phyloP scores from a whole-genome alignment of 352 stramenopile genomes.

The Pythium oligandrum region DNA sequence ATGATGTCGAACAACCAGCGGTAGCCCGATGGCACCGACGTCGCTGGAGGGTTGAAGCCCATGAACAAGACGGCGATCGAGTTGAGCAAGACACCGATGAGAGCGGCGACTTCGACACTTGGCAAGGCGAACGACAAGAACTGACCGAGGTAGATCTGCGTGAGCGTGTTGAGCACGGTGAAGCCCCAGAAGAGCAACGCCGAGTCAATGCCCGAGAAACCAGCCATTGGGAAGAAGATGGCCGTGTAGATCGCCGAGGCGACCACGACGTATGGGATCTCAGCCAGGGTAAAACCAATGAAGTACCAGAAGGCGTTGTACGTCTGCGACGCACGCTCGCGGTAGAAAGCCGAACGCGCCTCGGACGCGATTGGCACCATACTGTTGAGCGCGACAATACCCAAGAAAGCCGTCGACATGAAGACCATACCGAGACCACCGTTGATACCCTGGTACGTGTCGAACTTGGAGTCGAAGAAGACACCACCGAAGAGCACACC shows the following conservation, averaged over 20 bases:
- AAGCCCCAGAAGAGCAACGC: slow-evolving; percentile 16
- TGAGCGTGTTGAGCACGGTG: slow-evolving; percentile 9
- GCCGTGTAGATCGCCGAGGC: slow-evolving; percentile 16
- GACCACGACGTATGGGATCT: slow-evolving; percentile 32
- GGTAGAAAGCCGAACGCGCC: slow-evolving; percentile 84
- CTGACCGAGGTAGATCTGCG: slow-evolving; percentile 19
- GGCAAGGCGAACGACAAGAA: slow-evolving; percentile 16
- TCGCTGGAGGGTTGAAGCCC: slow-evolving; percentile 30
- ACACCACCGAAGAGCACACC: slow-evolving; percentile 62
- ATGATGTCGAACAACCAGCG: slow-evolving; percentile 24
- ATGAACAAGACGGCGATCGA: slow-evolving; percentile 38
- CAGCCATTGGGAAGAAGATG: slow-evolving; percentile 30
- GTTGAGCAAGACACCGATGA: slow-evolving; percentile 19
- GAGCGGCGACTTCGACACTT: slow-evolving; percentile 18
- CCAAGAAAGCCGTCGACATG: slow-evolving; percentile 60
- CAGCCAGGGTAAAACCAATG: slow-evolving; percentile 56
- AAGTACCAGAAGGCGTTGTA: slow-evolving; percentile 72
- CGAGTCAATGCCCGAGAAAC: slow-evolving; percentile 18
- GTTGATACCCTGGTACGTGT: slow-evolving; percentile 24
- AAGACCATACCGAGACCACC: slow-evolving; percentile 62
- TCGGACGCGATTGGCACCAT: slow-evolving; percentile 60
- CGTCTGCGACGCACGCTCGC: slow-evolving; percentile 83
- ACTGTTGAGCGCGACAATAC: slow-evolving; percentile 55
- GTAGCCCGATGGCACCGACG: slow-evolving; percentile 18
- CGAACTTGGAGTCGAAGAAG: slow-evolving; percentile 30